These are phyloP conservation scores for Penicillium corylophilum DNA, from an alignment of 2,329 filamentous ascomycete genomes.

Conservation along the genomic window DNA sequence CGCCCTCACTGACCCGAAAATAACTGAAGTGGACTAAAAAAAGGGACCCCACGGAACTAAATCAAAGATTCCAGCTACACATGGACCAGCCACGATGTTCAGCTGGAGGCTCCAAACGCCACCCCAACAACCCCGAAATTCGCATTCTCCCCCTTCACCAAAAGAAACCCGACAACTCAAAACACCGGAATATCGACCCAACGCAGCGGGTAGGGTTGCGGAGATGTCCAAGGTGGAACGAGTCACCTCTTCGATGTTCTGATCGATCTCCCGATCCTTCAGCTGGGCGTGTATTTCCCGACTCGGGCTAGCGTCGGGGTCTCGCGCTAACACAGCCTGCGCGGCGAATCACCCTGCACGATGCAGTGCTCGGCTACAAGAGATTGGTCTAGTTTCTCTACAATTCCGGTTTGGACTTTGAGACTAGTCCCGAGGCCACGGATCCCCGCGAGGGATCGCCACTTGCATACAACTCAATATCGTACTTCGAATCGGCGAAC, in stretches of 20 bases:
- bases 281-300: constrained; percentile 13
- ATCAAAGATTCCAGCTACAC: constrained; percentile 9
- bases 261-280: constrained; percentile 7
- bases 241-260: neutral
- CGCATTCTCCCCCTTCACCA: neutral
- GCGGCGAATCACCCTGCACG: constrained; percentile 12
- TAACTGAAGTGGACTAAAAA: neutral
- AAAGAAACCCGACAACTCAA: neutral
- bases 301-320: neutral
- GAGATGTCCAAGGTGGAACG: neutral
- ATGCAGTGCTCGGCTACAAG: constrained; percentile 14
- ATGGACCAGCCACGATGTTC: constrained; percentile 17
- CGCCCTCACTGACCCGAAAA: neutral
- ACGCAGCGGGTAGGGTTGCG: constrained; percentile 7
- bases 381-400: neutral
- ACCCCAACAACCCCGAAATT: constrained; percentile 10
- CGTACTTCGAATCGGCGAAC: neutral
- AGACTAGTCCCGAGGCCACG: constrained; percentile 8
- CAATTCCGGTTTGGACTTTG: constrained; percentile 6
- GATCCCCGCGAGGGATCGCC: constrained; percentile 14
- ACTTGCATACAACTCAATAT: neutral
- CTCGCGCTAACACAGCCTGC: constrained; percentile 11
- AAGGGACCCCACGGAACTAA: neutral
- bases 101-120: constrained; percentile 17
- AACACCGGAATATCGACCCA: neutral